Conservation (phyloP, 352 stramenopile genomes). For the Phytophthora cactorum region DNA sequence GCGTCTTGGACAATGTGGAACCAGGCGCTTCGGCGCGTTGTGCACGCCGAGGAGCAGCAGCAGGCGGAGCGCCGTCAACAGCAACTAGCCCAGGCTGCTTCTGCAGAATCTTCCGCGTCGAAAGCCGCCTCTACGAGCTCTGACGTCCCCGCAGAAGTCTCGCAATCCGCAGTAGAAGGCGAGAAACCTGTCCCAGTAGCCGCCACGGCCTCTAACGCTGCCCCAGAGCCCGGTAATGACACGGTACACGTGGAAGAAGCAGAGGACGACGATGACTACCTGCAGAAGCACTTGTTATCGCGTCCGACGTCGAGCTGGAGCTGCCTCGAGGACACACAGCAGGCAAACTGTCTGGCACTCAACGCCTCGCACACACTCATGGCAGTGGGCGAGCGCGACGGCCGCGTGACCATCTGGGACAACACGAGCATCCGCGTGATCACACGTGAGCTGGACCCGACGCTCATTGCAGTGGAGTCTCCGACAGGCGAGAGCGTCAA, state of each 20-base stretch:
- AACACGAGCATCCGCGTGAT: constrained; percentile 82
- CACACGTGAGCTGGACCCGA: constrained; percentile 80
- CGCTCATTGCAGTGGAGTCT: constrained; percentile 46
- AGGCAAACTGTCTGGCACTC: constrained; percentile 73
- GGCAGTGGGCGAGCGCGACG: constrained; percentile 80
- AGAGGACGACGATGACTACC: constrained; percentile 52
- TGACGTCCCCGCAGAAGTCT: constrained; percentile 2
- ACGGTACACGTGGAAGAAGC: constrained; percentile 28
- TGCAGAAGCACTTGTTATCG: constrained; percentile 72
- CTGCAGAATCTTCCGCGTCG: constrained; percentile 11
- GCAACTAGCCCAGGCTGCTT: constrained; percentile 28
- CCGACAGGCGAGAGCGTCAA: constrained; percentile 6
- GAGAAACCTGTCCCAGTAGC: neutral
- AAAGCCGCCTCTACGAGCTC: neutral
- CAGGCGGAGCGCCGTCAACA: constrained; percentile 35
- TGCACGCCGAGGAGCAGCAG: constrained; percentile 36
- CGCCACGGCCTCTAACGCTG: neutral
- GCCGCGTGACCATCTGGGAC: constrained; percentile 85
- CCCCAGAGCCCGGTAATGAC: neutral
- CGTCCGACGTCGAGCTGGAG: constrained; percentile 53
- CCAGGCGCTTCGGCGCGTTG: constrained; percentile 37
- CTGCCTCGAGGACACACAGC: constrained; percentile 78
- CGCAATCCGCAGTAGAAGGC: constrained; percentile 8
- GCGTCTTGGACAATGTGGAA: constrained; percentile 33
- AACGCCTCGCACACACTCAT: constrained; percentile 71